These are phyloP conservation scores for Xenoacremonium recifei DNA, from an alignment of 2,329 filamentous ascomycete genomes.

Conservation along the genomic window DNA sequence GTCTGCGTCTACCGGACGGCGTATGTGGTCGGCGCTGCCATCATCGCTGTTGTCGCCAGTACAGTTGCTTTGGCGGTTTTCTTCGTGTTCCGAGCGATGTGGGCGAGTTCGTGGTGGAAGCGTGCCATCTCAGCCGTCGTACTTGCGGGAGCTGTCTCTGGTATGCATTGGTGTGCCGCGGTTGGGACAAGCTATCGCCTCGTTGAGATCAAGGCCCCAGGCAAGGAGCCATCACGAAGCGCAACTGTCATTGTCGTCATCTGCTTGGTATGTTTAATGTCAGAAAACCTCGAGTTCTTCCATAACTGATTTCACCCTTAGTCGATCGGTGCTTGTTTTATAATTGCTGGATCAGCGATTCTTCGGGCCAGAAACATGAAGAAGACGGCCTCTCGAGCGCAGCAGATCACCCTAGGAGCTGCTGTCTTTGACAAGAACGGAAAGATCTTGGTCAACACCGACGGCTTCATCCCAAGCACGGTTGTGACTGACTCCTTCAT, in stretches of 20 bases:
- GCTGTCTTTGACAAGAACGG: constrained; percentile 68
- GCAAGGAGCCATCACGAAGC: constrained; percentile 52
- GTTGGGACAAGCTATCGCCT: constrained; percentile 68
- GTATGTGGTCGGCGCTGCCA: constrained; percentile 65
- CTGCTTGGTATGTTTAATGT: constrained; percentile 64
- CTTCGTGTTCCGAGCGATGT: constrained; percentile 72
- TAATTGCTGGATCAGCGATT: constrained; percentile 55
- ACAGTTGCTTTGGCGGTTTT: constrained; percentile 70
- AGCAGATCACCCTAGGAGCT: constrained; percentile 58
- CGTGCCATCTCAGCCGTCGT: constrained; percentile 63
- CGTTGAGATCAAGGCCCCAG: constrained; percentile 35
- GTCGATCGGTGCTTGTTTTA: constrained; percentile 61
- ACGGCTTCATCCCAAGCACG: constrained; percentile 67
- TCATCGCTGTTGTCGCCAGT: constrained; percentile 73
- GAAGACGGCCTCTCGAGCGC: constrained; percentile 56
- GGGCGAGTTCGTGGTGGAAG: constrained; percentile 80
- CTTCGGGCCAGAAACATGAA: constrained; percentile 52
- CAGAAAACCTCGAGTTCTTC: too few relatives aligned
- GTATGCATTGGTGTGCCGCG: constrained; percentile 84
- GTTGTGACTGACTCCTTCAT: constrained; percentile 79
- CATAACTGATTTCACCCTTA: too few relatives aligned
- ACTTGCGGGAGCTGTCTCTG: constrained; percentile 72
- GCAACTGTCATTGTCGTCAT: constrained; percentile 73
- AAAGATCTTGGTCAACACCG: constrained; percentile 65
- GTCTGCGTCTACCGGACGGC: constrained; percentile 56